Conservation (phyloP, 2,329 filamentous ascomycete genomes). For the Lachnellula hyalina region DNA sequence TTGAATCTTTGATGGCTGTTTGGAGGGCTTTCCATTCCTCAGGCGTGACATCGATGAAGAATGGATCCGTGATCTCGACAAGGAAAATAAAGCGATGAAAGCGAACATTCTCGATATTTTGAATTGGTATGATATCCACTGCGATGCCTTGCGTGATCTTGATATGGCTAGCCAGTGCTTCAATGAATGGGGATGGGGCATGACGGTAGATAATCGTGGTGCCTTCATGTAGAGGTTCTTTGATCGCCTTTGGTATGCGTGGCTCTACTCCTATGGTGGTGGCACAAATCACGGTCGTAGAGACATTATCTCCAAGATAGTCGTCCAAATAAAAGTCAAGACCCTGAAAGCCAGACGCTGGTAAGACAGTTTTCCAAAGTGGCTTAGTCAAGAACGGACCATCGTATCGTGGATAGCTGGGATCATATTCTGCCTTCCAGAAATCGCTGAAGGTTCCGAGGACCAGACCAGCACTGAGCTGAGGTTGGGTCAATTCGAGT, state of each 20-base stretch:
- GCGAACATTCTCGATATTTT: background rate
- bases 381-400: background rate
- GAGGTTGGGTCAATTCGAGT: background rate
- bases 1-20: background rate
- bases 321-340: background rate
- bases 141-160: no score
- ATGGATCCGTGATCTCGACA: background rate
- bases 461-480: background rate
- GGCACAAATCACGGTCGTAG: background rate
- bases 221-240: no score
- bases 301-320: background rate
- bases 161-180: no score
- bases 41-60: background rate
- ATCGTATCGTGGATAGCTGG: background rate
- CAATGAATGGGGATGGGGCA: no score
- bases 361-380: background rate
- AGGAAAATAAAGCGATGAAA: background rate
- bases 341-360: background rate
- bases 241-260: no score
- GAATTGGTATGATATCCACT: background rate
- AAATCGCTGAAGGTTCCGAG: background rate
- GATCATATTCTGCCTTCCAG: background rate
- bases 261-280: background rate
- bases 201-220: no score
- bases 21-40: background rate